Base-by-base conservation (phyloP, 768 basidiomycete species). In the Mycena epipterygia region DNA sequence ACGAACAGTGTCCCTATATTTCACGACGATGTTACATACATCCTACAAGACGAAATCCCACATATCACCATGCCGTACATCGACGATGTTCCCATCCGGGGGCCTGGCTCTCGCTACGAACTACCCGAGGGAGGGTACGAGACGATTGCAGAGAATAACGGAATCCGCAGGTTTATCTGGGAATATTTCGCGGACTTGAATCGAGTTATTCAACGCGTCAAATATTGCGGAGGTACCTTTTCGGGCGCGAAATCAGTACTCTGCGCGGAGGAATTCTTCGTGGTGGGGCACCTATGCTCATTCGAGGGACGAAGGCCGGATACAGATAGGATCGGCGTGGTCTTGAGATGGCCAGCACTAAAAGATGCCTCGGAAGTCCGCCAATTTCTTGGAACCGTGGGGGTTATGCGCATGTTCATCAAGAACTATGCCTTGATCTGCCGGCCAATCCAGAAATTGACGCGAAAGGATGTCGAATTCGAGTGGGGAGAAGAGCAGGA, bases 261-360 rank as follows among this genome's bases (percentile, higher is more conserved):
- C 4, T 71, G 74, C 0, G 76, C 82, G 7, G 85, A 84, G 0
- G 82, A 86, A 52, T 65, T 78, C 0, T 63, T 67, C 0, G 76
- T 85, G 2, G 55, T 87, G 0, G 82, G 84, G 0, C 81, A 85
- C 29, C 63, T 66, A 0, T 84, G 83, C 53, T 83, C 80, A 0
- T 79, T 77, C 32, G 74, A 84, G 25, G 83, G 85, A 0, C 59
- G 76, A 0, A 21, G 79, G 0, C 78, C 81, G 0, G 78, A 83
- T n/a, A 62, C 77, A 0, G 25, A 39, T 0, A 72, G 76, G 2
- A 76, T 81, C 0, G 70, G 71, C 0, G 80, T 79, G 17, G 76
- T 83, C 19, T 12, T 21, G 16, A 57, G 72, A 23, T 79, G 77
- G 77, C 64, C 67, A 27, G 19, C 69, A 5, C 67, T 69, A 21